A percentile compares a stretch with the other conserved stretches of the same genome.
Conservation (phyloP, 139 green algal genomes). For the Limnomonas spitsbergensis region DNA sequence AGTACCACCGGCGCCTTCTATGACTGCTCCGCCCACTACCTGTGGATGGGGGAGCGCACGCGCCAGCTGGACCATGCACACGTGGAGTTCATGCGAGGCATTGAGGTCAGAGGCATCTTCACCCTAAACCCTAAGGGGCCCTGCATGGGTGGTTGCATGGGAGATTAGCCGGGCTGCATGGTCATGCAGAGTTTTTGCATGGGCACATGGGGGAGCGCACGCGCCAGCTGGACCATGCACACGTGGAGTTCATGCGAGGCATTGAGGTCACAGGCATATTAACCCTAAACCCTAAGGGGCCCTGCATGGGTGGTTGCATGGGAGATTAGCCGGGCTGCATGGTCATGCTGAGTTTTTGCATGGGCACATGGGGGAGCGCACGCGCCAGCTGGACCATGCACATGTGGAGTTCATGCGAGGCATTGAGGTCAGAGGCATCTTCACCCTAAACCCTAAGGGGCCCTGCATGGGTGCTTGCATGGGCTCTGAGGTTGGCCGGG, state of each 20-base stretch:
- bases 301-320: no score
- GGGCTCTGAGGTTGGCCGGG: background rate
- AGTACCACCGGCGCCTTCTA: constrained; percentile 56
- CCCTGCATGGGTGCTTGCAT: background rate
- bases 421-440: constrained; percentile 53
- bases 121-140: no score
- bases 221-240: constrained; percentile 93
- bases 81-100: constrained; percentile 93
- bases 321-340: no score
- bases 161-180: no score
- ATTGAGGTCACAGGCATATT: constrained; percentile 53
- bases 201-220: constrained; percentile 97
- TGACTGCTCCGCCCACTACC: constrained; percentile 93
- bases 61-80: constrained; percentile 96
- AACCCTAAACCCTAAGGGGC: no score
- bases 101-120: constrained; percentile 51
- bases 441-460: no score
- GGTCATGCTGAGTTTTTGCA: no score
- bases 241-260: constrained; percentile 96
- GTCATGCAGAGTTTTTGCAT: no score
- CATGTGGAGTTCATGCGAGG: constrained; percentile 97
- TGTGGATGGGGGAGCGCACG: constrained; percentile 98
- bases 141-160: no score
- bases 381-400: constrained; percentile 93
- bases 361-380: constrained; percentile 97